These are phyloP conservation scores for Daldinia loculata DNA, from an alignment of 495 filamentous ascomycete genomes.

Conservation along the genomic window DNA sequence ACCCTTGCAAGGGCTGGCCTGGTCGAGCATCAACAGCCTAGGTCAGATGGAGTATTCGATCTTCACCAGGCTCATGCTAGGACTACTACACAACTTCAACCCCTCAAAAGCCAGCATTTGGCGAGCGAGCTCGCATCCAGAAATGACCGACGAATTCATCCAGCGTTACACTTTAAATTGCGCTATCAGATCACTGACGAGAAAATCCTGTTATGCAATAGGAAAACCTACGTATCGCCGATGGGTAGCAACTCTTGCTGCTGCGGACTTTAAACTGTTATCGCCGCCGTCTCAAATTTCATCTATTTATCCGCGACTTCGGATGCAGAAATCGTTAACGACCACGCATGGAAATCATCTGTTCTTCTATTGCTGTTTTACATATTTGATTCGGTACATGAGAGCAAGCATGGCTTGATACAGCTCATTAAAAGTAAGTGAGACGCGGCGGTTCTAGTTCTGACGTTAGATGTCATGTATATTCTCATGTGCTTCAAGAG, in stretches of 20 bases:
- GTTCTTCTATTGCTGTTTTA: background rate
- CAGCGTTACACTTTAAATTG: background rate
- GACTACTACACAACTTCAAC: background rate
- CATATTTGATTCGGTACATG: background rate
- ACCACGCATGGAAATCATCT: background rate
- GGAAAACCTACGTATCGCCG: background rate
- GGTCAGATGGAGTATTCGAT: background rate
- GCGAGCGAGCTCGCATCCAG: background rate
- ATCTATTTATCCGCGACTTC: constrained; percentile 1
- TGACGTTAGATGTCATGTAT: background rate
- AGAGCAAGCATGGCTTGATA: background rate
- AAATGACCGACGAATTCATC: background rate
- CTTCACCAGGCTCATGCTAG: background rate
- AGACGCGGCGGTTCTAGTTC: background rate
- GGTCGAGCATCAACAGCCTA: background rate
- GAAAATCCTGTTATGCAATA: background rate
- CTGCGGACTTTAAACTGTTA: constrained; percentile 1
- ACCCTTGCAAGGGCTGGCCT: background rate
- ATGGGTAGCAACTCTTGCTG: background rate
- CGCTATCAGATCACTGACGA: background rate
- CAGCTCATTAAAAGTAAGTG: background rate
- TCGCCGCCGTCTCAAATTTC: background rate
- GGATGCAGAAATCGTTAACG: background rate
- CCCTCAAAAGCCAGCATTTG: background rate
- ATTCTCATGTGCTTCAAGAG: background rate